Conservation (phyloP, 495 filamentous ascomycete genomes). For the Chaetomium tenue region DNA sequence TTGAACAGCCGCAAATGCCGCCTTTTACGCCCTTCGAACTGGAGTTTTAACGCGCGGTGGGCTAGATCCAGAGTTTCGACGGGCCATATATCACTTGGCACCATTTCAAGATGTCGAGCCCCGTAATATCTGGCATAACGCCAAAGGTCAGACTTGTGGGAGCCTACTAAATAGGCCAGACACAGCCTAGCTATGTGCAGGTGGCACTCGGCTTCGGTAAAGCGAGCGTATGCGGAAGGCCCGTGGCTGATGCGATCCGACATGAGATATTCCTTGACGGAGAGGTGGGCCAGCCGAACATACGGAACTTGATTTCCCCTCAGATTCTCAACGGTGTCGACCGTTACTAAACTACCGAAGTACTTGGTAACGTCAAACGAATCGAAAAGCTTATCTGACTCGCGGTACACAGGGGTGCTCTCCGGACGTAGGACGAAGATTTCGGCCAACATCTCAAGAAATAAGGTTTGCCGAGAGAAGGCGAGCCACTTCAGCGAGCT, state of each 20-base stretch:
- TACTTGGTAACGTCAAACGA: background rate
- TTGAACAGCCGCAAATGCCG: too few relatives aligned
- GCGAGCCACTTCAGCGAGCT: constrained; percentile 1
- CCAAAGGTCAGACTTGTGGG: background rate
- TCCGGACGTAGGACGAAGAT: background rate
- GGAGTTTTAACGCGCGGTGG: too few relatives aligned
- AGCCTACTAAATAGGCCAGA: background rate
- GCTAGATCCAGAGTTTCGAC: too few relatives aligned
- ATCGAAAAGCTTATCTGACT: background rate
- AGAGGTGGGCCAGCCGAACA: background rate
- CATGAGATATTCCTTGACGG: constrained; percentile 8
- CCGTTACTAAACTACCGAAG: background rate
- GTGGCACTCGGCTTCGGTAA: background rate
- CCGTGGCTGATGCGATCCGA: background rate
- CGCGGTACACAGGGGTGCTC: background rate
- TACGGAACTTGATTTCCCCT: too few relatives aligned
- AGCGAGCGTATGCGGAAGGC: background rate
- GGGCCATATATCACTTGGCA: background rate
- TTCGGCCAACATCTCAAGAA: background rate
- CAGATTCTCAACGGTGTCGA: background rate
- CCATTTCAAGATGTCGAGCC: background rate
- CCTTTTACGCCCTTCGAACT: too few relatives aligned
- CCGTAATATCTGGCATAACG: background rate
- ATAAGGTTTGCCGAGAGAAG: background rate
- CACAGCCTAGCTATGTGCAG: background rate